Conservation (phyloP, 768 basidiomycete species). For the Trametes sanguinea region DNA sequence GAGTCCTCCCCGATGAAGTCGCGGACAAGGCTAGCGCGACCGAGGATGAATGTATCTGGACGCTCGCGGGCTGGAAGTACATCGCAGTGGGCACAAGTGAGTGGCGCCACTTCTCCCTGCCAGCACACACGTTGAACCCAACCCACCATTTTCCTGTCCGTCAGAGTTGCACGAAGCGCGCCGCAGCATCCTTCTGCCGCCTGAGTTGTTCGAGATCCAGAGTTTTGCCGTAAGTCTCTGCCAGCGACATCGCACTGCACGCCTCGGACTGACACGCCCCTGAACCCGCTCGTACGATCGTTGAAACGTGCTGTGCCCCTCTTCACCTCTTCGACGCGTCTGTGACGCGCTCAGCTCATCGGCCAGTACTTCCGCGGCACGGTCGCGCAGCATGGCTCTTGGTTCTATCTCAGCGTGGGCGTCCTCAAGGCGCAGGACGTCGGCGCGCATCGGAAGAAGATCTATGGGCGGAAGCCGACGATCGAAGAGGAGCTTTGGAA, state of each 20-base stretch:
- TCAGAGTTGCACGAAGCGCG: conserved; percentile 54
- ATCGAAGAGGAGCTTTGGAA: conserved; percentile 53
- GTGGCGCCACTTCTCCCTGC: conserved; percentile 15
- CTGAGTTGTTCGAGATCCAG: conserved; percentile 65
- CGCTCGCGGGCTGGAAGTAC: conserved; percentile 60
- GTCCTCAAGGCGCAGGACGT: conserved; percentile 58
- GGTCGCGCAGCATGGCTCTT: conserved; percentile 41
- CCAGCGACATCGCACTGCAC: background rate
- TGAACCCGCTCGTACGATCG: background rate
- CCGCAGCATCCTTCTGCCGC: conserved; percentile 54
- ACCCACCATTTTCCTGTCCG: conserved; percentile 3
- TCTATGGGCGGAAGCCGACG: conserved; percentile 32
- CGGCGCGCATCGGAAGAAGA: conserved; percentile 48
- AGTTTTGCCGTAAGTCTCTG: conserved; percentile 47
- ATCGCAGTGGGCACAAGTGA: conserved; percentile 57
- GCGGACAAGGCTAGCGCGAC: conserved; percentile 25
- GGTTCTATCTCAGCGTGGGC: conserved; percentile 47
- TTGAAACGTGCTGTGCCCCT: background rate
- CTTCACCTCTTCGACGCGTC: conserved; percentile 2
- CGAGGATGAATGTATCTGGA: conserved; percentile 45
- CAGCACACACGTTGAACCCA: background rate
- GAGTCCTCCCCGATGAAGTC: conserved; percentile 27
- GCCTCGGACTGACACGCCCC: conserved; percentile 4
- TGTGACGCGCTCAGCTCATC: conserved; percentile 42
- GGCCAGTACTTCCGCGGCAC: conserved; percentile 50